Conservation (phyloP, 371 early-diverging fungal species). For the Mucor irregularis region DNA sequence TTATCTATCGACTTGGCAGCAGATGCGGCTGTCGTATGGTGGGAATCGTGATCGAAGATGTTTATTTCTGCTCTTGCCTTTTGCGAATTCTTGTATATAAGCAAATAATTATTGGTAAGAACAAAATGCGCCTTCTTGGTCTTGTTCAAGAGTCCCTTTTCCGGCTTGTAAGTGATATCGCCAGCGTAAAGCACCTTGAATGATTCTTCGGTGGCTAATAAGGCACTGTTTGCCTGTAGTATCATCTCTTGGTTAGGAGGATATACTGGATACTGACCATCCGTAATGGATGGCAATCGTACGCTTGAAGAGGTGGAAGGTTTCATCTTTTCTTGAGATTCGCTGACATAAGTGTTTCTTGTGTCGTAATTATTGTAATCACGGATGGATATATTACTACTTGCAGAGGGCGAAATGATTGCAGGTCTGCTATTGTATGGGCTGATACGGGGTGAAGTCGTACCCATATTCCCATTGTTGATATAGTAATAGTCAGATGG, state of each 20-base stretch:
- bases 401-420: too few species aligned
- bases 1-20: constrained; percentile 10
- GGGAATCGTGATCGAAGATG: constrained; percentile 5
- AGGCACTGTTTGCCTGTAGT: background rate
- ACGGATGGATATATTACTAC: too few species aligned
- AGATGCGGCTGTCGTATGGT: background rate
- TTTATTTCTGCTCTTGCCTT: constrained; percentile 33
- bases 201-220: constrained; percentile 7
- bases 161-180: constrained; percentile 24
- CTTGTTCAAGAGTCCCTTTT: constrained; percentile 13
- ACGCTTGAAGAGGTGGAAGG: background rate
- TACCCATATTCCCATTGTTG: too few species aligned
- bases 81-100: constrained; percentile 34
- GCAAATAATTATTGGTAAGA: constrained; percentile 32
- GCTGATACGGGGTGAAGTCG: background rate
- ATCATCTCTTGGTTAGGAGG: constrained; percentile 19
- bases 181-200: constrained; percentile 37
- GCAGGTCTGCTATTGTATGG: background rate
- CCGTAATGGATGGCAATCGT: background rate
- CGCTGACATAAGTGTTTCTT: background rate
- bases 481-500: background rate
- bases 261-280: constrained; percentile 1
- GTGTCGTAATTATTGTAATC: too few species aligned
- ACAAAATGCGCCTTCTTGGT: constrained; percentile 30
- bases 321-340: background rate